Conservation (phyloP, 139 green algal genomes). For the Picochlorum costavermella region DNA sequence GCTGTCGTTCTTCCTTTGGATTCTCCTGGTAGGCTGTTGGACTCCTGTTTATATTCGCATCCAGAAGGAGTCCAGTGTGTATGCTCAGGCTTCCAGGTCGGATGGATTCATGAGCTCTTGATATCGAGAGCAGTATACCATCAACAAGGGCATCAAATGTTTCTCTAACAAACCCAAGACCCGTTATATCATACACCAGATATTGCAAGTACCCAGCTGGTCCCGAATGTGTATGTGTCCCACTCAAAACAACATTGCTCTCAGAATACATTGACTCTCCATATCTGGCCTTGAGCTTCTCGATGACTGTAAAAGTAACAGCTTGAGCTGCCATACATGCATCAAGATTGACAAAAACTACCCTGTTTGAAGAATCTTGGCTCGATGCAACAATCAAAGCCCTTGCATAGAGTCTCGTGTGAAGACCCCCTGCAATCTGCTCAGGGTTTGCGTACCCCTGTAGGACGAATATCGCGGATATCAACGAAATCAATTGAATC, state of each 20-base stretch:
- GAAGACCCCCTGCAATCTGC: constrained; percentile 63
- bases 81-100: constrained; percentile 33
- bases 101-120: constrained; percentile 51
- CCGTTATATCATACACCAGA: constrained; percentile 64
- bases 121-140: constrained; percentile 60
- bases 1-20: constrained; percentile 48
- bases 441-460: constrained; percentile 69
- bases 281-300: constrained; percentile 51
- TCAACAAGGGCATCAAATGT: constrained; percentile 70
- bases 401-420: constrained; percentile 64
- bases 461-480: not conserved
- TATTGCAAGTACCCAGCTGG: constrained; percentile 77
- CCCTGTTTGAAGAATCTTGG: constrained; percentile 36
- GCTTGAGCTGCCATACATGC: constrained; percentile 79
- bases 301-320: constrained; percentile 60
- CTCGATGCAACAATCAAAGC: constrained; percentile 59
- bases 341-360: constrained; percentile 75
- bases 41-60: constrained; percentile 72
- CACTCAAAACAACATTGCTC: constrained; percentile 67
- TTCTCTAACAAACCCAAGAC: constrained; percentile 65
- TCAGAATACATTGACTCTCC: constrained; percentile 55
- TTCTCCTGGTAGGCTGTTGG: constrained; percentile 72
- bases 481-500: no score
- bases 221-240: constrained; percentile 74
- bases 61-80: constrained; percentile 38